Conservation (phyloP, 352 stramenopile genomes). For the Thalassiosira exigua region DNA sequence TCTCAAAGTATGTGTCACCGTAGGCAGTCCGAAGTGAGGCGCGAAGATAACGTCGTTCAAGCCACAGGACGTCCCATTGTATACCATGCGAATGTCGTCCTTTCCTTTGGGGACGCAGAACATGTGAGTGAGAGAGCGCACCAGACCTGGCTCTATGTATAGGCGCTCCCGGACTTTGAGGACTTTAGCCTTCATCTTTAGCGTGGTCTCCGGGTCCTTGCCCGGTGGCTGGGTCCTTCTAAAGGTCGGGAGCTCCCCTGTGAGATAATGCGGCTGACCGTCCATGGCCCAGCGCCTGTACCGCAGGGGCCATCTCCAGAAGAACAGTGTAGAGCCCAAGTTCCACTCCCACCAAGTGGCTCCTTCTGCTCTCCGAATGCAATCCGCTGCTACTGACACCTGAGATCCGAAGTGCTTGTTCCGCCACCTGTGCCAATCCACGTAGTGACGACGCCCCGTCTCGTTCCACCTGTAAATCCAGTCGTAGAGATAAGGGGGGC, state of each 20-base stretch:
- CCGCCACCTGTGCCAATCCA: not conserved
- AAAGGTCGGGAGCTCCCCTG: not conserved
- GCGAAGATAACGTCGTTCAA: conserved; percentile 45
- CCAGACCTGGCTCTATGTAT: conserved; percentile 19
- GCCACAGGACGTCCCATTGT: conserved; percentile 37
- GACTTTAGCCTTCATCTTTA: not conserved
- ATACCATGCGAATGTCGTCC: conserved; percentile 53
- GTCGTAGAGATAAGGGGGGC: too few species aligned
- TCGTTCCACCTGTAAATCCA: too few species aligned
- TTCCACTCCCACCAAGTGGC: conserved; percentile 23
- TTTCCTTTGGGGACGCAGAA: conserved; percentile 38
- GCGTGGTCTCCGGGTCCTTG: not conserved
- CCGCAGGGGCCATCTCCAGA: conserved; percentile 15
- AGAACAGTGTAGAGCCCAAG: conserved; percentile 8
- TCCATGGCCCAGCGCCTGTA: not conserved
- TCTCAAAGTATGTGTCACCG: conserved; percentile 15
- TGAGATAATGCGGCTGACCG: conserved; percentile 17
- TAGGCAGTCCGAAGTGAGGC: conserved; percentile 42
- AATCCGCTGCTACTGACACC: not conserved
- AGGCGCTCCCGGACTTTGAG: not conserved
- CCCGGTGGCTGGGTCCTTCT: not conserved
- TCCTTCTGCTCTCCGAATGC: not conserved
- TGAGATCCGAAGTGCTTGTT: not conserved
- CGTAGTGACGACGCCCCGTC: not conserved
- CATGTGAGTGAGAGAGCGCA: conserved; percentile 9